Evolutionary conservation across 2,329 filamentous ascomycete genomes (phyloP).

Genomic region (Fusarium annulatum): DNA sequence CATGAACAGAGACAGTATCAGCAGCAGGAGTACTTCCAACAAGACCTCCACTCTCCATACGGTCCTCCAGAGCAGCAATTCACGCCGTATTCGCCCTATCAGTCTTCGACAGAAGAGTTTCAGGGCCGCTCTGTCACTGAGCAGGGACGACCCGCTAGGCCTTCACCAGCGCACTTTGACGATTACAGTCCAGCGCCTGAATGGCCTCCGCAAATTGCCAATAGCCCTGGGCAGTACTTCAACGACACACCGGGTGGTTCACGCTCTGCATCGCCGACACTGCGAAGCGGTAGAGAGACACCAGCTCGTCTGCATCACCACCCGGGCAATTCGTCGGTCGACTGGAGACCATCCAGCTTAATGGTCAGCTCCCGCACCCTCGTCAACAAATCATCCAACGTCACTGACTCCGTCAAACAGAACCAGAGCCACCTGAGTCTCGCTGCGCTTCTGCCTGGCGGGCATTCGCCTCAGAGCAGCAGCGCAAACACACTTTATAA

Average conservation of each 20-base stretch:
- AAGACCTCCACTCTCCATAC: slow-evolving; percentile 40
- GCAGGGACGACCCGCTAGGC: slow-evolving; percentile 30
- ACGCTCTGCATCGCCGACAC: slow-evolving; percentile 44
- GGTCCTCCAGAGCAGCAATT: slow-evolving; percentile 27
- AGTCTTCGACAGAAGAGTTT: slow-evolving; percentile 39
- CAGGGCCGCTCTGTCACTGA: slow-evolving; percentile 45
- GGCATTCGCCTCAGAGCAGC: slow-evolving; percentile 26
- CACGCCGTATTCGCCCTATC: slow-evolving; percentile 35
- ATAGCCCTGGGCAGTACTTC: slow-evolving; percentile 42
- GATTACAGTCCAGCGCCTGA: slow-evolving; percentile 40
- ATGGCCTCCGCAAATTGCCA: slow-evolving; percentile 41
- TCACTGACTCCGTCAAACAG: slow-evolving; percentile 46
- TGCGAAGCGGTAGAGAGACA: slow-evolving; percentile 43
- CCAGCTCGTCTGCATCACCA: slow-evolving; percentile 31
- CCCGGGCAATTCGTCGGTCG: slow-evolving; percentile 42
- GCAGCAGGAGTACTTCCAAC: slow-evolving; percentile 37
- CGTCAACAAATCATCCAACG: slow-evolving; percentile 24
- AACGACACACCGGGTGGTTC: slow-evolving; percentile 40
- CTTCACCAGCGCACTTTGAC: slow-evolving; percentile 35
- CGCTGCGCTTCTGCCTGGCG: slow-evolving; percentile 52
- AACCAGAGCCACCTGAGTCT: slow-evolving; percentile 57
- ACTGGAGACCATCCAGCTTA: slow-evolving; percentile 46
- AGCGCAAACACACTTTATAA: slow-evolving; percentile 44
- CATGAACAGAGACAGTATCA: slow-evolving; percentile 42
- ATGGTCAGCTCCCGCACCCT: slow-evolving; percentile 39